phyloP scores from a whole-genome alignment of 2,329 filamentous ascomycete species.

The Pseudocercospora macadamiae region DNA sequence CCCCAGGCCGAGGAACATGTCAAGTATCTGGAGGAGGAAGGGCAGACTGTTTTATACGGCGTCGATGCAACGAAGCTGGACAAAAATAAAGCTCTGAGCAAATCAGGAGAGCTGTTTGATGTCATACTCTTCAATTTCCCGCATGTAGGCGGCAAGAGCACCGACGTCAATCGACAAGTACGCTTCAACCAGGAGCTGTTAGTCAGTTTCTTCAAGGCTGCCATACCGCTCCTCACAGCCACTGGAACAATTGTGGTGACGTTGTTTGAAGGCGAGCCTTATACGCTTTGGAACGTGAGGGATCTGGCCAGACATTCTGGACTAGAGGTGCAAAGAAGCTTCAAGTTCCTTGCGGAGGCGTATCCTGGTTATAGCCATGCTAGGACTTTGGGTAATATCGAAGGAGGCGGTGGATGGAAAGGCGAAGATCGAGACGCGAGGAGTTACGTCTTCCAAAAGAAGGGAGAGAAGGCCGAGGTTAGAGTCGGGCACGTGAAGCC shows the following conservation, averaged over 20 bases:
- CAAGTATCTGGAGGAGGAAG: constrained; percentile 53
- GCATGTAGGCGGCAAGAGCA: constrained; percentile 88
- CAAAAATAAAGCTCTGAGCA: constrained; percentile 47
- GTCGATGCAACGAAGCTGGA: constrained; percentile 70
- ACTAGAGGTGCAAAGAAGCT: constrained; percentile 70
- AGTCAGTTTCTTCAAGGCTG: constrained; percentile 66
- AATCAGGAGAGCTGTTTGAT: constrained; percentile 59
- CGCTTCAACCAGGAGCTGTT: constrained; percentile 84
- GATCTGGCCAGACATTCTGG: constrained; percentile 81
- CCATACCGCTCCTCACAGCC: constrained; percentile 56
- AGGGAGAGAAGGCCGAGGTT: constrained; percentile 31
- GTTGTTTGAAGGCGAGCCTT: constrained; percentile 90
- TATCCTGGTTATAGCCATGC: constrained; percentile 78
- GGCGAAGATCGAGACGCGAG: constrained; percentile 52
- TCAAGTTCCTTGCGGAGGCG: constrained; percentile 65
- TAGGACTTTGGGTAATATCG: constrained; percentile 66
- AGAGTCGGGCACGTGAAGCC: constrained; percentile 15
- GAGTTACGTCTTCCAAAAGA: constrained; percentile 51
- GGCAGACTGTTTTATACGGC: constrained; percentile 58
- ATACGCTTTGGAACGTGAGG: constrained; percentile 91
- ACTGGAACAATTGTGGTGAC: constrained; percentile 74
- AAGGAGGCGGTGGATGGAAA: constrained; percentile 52
- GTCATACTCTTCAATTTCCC: constrained; percentile 95
- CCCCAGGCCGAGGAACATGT: constrained; percentile 68
- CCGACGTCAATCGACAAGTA: constrained; percentile 92